phyloP scores from a whole-genome alignment of 164 flowering plant species.

The Aristolochia californica region DNA sequence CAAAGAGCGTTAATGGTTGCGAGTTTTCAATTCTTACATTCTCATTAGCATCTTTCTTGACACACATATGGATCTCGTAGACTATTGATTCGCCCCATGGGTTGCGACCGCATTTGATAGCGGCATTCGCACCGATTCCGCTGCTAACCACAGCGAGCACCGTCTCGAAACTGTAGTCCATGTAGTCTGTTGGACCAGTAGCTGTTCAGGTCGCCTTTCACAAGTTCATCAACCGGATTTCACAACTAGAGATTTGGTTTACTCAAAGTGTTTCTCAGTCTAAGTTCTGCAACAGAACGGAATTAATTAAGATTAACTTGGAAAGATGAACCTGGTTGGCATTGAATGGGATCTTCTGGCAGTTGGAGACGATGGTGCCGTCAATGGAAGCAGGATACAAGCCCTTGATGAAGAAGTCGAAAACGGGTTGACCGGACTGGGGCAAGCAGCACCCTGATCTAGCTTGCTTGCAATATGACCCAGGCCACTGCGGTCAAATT shows the following conservation, averaged over 20 bases:
- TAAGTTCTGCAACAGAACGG: no score
- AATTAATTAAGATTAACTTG: no score
- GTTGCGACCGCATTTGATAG: constrained; percentile 7
- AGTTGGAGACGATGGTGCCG: constrained; percentile 1
- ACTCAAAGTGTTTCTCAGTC: no score
- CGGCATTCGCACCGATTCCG: constrained; percentile 9
- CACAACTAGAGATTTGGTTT: no score
- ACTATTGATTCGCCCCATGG: constrained; percentile 7
- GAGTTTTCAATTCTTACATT: no score
- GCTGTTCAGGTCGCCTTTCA: constrained; percentile 1
- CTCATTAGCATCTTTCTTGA: constrained; percentile 7
- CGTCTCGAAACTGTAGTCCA: constrained; percentile 13
- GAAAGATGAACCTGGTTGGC: constrained; percentile 8
- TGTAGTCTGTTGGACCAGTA: constrained; percentile 13
- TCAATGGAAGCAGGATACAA: constrained; percentile 3
- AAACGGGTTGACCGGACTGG: constrained; percentile 3
- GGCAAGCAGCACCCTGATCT: constrained; percentile 10
- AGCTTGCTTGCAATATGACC: constrained; percentile 7
- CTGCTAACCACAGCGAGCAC: constrained; percentile 4
- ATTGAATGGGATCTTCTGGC: constrained; percentile 2
- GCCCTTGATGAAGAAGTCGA: constrained; percentile 6
- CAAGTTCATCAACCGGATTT: no score
- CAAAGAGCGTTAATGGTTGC: no score
- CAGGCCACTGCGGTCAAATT: constrained; percentile 16
- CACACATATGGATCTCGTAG: constrained; percentile 7